A percentile compares a stretch with the other conserved stretches of the same genome.
phyloP scores from a whole-genome alignment of 1,284 basidiomycete genomes.

The Serendipita sp. region DNA sequence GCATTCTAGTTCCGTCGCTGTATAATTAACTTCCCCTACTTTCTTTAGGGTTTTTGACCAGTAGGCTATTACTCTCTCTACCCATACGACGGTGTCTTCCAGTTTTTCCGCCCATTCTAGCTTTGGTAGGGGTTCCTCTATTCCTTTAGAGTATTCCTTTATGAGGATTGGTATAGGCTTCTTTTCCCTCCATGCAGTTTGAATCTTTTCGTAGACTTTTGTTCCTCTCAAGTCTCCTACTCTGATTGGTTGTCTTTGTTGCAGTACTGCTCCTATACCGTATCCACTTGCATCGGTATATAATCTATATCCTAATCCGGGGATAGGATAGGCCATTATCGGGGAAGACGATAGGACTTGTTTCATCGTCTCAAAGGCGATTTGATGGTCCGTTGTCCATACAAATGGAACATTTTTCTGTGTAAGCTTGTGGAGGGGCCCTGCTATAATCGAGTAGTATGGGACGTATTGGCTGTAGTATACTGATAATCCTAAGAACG shows the following conservation, averaged over 20 bases:
- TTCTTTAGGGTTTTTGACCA: constrained; percentile 22
- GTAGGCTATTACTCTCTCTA: constrained; percentile 25
- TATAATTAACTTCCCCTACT: constrained; percentile 24
- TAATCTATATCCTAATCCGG: constrained; percentile 21
- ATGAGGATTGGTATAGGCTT: constrained; percentile 16
- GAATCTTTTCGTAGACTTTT: constrained; percentile 18
- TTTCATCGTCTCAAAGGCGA: constrained; percentile 20
- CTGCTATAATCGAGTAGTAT: constrained; percentile 20
- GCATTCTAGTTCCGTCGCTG: constrained; percentile 25
- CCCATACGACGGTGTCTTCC: constrained; percentile 22
- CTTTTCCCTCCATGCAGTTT: constrained; percentile 13
- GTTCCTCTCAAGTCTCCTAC: constrained; percentile 25
- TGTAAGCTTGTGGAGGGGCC: constrained; percentile 18
- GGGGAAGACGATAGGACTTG: constrained; percentile 19
- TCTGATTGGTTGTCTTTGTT: constrained; percentile 27
- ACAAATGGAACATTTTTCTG: constrained; percentile 18
- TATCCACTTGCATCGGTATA: constrained; percentile 28
- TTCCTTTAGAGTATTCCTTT: constrained; percentile 8
- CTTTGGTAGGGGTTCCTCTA: constrained; percentile 13
- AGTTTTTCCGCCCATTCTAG: constrained; percentile 18
- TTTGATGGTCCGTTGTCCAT: constrained; percentile 18
- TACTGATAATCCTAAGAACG: constrained; percentile 23
- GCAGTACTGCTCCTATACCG: constrained; percentile 22
- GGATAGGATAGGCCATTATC: constrained; percentile 21
- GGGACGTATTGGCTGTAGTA: constrained; percentile 22